phyloP scores from a whole-genome alignment of 2,329 filamentous ascomycete species.

The Calonectria montana region DNA sequence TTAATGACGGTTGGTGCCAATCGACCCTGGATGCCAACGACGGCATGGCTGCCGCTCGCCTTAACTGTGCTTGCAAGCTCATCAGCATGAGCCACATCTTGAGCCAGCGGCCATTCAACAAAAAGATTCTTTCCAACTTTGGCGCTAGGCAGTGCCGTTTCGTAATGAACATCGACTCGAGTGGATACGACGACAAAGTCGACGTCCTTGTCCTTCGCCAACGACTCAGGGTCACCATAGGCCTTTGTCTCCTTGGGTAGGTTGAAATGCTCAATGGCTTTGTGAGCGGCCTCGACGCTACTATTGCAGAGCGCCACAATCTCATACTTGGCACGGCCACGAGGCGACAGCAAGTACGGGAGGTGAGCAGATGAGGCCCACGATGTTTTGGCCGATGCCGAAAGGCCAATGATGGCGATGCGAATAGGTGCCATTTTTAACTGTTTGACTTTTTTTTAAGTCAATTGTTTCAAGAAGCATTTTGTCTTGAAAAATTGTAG shows the following conservation, averaged over 20 bases:
- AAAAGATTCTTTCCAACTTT: slow-evolving; percentile 64
- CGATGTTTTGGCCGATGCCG: slow-evolving; percentile 59
- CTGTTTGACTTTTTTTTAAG: too few species aligned
- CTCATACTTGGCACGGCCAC: slow-evolving; percentile 54
- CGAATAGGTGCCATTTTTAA: slow-evolving; percentile 61
- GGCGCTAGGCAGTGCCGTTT: slow-evolving; percentile 58
- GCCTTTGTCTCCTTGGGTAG: slow-evolving; percentile 55
- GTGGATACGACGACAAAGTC: slow-evolving; percentile 67
- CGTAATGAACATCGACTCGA: slow-evolving; percentile 64
- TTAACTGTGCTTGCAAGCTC: slow-evolving; percentile 53
- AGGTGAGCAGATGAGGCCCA: slow-evolving; percentile 70
- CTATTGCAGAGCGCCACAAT: slow-evolving; percentile 67
- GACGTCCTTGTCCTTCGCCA: slow-evolving; percentile 61
- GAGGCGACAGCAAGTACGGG: slow-evolving; percentile 65
- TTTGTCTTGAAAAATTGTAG: neutral
- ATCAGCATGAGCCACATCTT: slow-evolving; percentile 52
- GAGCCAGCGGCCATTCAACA: slow-evolving; percentile 69
- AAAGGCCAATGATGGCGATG: slow-evolving; percentile 69
- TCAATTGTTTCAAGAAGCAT: neutral
- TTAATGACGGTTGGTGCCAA: slow-evolving; percentile 56
- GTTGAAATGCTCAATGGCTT: slow-evolving; percentile 55
- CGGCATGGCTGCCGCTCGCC: slow-evolving; percentile 48
- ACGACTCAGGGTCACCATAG: slow-evolving; percentile 61
- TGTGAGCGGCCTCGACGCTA: slow-evolving; percentile 55
- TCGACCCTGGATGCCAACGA: slow-evolving; percentile 65